Conservation (phyloP, 441 rosid genomes). For the Jatropha podagrica region DNA sequence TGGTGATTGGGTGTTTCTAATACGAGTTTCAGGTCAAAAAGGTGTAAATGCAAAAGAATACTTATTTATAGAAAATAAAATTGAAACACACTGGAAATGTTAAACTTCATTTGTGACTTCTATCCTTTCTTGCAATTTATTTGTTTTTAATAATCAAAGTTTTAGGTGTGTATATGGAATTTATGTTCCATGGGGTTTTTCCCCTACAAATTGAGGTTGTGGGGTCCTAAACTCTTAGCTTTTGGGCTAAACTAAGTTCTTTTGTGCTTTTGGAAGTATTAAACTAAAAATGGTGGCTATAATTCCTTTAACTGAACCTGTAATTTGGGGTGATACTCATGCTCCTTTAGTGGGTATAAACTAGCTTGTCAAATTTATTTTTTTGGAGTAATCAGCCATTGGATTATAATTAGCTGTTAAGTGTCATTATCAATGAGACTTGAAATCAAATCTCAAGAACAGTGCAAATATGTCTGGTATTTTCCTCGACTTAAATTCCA, state of each 20-base stretch:
- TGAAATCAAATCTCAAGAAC: background rate
- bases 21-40: background rate
- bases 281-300: background rate
- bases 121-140: background rate
- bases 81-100: background rate
- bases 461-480: background rate
- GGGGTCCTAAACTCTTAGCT: background rate
- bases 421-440: background rate
- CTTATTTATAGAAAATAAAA: background rate
- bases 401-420: background rate
- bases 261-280: background rate
- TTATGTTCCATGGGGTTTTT: background rate
- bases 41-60: background rate
- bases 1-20: background rate
- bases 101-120: background rate
- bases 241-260: background rate
- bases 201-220: background rate
- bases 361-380: background rate
- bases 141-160: background rate
- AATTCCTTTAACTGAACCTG: background rate
- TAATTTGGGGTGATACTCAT: background rate
- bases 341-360: background rate
- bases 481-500: too few species aligned
- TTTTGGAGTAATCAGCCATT: background rate
- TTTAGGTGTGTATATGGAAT: background rate